Evolutionary conservation across 306 rosid species (phyloP).

Genomic region (Cercis canadensis): DNA sequence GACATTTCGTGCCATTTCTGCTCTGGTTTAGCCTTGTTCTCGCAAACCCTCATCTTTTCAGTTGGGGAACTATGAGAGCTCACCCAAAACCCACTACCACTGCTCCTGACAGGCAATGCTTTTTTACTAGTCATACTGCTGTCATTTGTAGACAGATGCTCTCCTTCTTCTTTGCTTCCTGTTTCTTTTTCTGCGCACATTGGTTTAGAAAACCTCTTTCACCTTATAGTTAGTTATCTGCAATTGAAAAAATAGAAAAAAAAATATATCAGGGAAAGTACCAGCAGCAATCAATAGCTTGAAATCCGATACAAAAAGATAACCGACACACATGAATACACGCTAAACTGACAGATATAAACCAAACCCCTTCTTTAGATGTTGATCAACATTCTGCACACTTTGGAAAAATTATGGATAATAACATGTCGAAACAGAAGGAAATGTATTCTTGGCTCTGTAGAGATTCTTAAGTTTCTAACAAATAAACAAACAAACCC

Average conservation of each 20-base stretch:
- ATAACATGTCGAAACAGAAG: constrained; percentile 1
- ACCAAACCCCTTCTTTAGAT: background rate
- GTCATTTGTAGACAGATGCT: constrained; percentile 15
- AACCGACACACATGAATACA: background rate
- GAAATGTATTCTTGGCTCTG: background rate
- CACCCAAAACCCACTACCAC: constrained; percentile 22
- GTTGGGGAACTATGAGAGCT: constrained; percentile 27
- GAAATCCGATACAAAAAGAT: constrained; percentile 3
- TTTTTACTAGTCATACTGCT: constrained; percentile 29
- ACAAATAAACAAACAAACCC: background rate
- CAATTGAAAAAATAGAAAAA: background rate
- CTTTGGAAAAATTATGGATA: background rate
- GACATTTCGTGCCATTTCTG: background rate
- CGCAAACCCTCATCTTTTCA: constrained; percentile 30
- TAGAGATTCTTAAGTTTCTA: background rate
- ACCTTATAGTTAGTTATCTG: constrained; percentile 28
- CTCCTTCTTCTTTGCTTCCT: constrained; percentile 27
- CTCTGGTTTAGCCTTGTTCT: background rate
- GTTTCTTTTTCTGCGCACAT: constrained; percentile 32
- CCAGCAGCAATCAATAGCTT: constrained; percentile 26
- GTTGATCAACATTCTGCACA: constrained; percentile 3
- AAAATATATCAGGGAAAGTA: constrained; percentile 22
- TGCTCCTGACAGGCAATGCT: constrained; percentile 28
- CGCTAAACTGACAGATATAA: constrained; percentile 15
- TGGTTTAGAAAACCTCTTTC: constrained; percentile 29